These are phyloP conservation scores for Capronia epimyces DNA, from an alignment of 2,329 filamentous ascomycete genomes.

Conservation along the genomic window DNA sequence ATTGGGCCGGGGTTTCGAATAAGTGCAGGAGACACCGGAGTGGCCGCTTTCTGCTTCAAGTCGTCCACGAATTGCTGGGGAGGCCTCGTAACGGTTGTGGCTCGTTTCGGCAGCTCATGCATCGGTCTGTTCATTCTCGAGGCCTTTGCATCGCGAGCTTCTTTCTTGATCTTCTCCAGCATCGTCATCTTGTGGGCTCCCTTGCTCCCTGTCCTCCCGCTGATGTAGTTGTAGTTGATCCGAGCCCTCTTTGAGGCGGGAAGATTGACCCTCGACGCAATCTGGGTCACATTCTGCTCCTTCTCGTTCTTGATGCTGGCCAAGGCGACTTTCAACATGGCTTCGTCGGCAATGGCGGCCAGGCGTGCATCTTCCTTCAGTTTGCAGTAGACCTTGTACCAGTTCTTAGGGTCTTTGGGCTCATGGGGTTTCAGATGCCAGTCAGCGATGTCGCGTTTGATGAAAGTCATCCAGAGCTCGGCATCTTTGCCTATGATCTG, in stretches of 20 bases:
- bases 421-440: slow-evolving; percentile 59
- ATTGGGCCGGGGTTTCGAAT: background rate
- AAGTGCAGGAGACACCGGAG: background rate
- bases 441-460: slow-evolving; percentile 68
- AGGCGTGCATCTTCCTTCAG: slow-evolving; percentile 57
- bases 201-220: slow-evolving; percentile 34
- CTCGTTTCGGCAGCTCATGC: slow-evolving; percentile 38
- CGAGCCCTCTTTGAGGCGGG: slow-evolving; percentile 6
- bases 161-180: slow-evolving; percentile 52
- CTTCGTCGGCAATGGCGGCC: slow-evolving; percentile 54
- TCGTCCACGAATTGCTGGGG: slow-evolving; percentile 40
- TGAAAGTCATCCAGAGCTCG: slow-evolving; percentile 74
- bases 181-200: slow-evolving; percentile 38
- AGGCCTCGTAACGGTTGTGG: slow-evolving; percentile 37
- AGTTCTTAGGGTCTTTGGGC: slow-evolving; percentile 62
- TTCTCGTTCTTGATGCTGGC: slow-evolving; percentile 55
- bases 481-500: slow-evolving; percentile 65
- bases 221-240: slow-evolving; percentile 19
- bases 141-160: slow-evolving; percentile 49
- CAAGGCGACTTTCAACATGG: slow-evolving; percentile 53
- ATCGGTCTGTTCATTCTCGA: slow-evolving; percentile 36
- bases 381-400: slow-evolving; percentile 71
- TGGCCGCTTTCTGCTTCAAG: slow-evolving; percentile 19
- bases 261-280: slow-evolving; percentile 47
- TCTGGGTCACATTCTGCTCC: slow-evolving; percentile 52